Base-by-base conservation (phyloP, 768 basidiomycete genomes). In the Ramaria sp. region DNA sequence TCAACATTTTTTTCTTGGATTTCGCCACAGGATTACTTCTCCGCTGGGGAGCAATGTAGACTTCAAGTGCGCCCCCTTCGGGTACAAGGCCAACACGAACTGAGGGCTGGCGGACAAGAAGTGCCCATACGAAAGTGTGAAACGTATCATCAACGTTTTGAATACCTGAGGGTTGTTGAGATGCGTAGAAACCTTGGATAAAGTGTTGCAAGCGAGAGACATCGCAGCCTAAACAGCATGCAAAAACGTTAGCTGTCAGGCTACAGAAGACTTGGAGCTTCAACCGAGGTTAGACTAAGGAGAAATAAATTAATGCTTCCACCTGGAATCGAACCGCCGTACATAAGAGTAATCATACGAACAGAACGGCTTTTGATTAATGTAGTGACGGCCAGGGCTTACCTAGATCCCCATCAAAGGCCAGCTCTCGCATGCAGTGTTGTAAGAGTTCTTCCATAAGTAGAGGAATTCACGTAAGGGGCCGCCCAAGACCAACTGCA, bases 361-460 rank as follows among this genome's bases (percentile, higher is more conserved):
- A n/a, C n/a, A n/a, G n/a, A n/a, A n/a, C n/a, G n/a, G n/a, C n/a
- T n/a, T n/a, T n/a, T n/a, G n/a, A n/a, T n/a, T n/a, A n/a, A n/a
- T n/a, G n/a, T n/a, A n/a, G n/a, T n/a, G n/a, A n/a, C n/a, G n/a
- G 50, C 56, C 44, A 55, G 56, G 44, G 77, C 85, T 72, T 67
- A 93, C 91, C 91, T 41, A 89, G 73, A 65, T 93, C 88, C 5
- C 91, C 91, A 62, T 93, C 90, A 67, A 92, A 93, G 5, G 92
- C 81, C 28, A 95, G 73, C 66, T 95, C 89, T 37, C 85, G 83
- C 34, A 92, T 75, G 64, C 86, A 86, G 64, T 90, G 83, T 63
- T 84, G 82, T 37, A 94, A 70, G 42, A 95, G 80, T 63, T 90
- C 84, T 65, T 94, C 91, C 85, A 94, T 91, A 32, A 32, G 5